Percentiles rank a stretch among this genome's conserved stretches.
Evolutionary conservation across 1,284 basidiomycete species (phyloP).

Genomic region (Ceratobasidium sp.): DNA sequence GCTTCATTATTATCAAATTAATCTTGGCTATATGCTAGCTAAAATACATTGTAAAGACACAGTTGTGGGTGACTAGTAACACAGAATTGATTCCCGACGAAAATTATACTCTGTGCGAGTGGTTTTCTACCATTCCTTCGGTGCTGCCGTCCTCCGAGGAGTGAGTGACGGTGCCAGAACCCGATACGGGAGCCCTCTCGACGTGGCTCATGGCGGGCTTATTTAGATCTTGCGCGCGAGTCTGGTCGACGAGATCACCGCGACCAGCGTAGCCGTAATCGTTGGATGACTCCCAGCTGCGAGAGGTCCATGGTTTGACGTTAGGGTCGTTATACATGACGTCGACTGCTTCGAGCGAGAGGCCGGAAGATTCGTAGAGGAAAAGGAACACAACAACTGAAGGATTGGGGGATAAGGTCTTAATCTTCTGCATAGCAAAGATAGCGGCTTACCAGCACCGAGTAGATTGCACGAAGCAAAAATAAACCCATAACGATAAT

Average conservation of each 20-base stretch:
- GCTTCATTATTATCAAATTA: slow-evolving; percentile 4
- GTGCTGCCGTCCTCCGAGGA: slow-evolving; percentile 25
- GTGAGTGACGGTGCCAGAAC: slow-evolving; percentile 8
- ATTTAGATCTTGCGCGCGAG: slow-evolving; percentile 34
- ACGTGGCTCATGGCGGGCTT: slow-evolving; percentile 30
- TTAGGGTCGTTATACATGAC: slow-evolving; percentile 80
- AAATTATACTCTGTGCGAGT: neutral
- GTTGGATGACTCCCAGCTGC: slow-evolving; percentile 57
- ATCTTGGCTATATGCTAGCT: slow-evolving; percentile 27
- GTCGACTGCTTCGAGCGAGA: slow-evolving; percentile 79
- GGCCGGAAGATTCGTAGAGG: slow-evolving; percentile 80
- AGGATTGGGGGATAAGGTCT: neutral
- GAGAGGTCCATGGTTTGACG: slow-evolving; percentile 77
- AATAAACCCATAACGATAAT: slow-evolving; percentile 75
- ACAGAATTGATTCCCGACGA: slow-evolving; percentile 1
- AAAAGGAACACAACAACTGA: slow-evolving; percentile 76
- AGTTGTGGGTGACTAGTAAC: neutral
- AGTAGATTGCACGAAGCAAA: slow-evolving; percentile 66
- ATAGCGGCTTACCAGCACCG: slow-evolving; percentile 59
- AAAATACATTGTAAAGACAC: slow-evolving; percentile 24
- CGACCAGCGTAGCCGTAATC: slow-evolving; percentile 32
- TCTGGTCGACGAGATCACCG: slow-evolving; percentile 37
- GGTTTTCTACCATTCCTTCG: slow-evolving; percentile 30
- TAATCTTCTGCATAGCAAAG: neutral
- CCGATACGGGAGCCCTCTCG: slow-evolving; percentile 34